Percentiles rank a stretch among this genome's conserved stretches.
These are phyloP conservation scores for Stellera chamaejasme DNA, from an alignment of 345 rosid species.

Conservation along the genomic window DNA sequence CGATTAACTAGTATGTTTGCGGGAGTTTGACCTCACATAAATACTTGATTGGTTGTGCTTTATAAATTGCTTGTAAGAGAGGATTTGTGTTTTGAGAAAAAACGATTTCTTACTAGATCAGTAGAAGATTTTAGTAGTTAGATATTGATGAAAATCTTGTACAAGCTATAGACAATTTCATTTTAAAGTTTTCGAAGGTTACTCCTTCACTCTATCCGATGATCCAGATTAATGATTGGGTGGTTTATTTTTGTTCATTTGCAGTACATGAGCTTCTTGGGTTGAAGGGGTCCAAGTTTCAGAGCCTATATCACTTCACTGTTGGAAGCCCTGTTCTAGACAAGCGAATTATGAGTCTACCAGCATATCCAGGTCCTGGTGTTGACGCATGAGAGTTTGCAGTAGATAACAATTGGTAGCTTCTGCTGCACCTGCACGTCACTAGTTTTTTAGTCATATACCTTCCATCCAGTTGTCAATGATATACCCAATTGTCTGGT, in stretches of 20 bases:
- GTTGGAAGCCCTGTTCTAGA: conserved; percentile 77
- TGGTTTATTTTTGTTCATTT: neutral
- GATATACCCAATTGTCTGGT: too few relatives aligned
- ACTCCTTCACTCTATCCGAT: neutral
- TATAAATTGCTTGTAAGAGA: neutral
- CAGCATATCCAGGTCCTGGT: conserved; percentile 80
- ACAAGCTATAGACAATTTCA: too few relatives aligned
- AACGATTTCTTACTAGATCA: too few relatives aligned
- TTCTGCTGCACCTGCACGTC: too few relatives aligned
- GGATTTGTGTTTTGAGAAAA: neutral
- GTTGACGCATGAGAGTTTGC: conserved; percentile 33
- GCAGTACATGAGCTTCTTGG: conserved; percentile 77
- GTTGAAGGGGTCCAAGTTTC: conserved; percentile 49
- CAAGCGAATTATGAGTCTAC: conserved; percentile 83
- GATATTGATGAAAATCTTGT: too few relatives aligned
- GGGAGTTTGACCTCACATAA: neutral
- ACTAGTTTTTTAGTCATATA: too few relatives aligned
- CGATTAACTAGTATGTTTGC: neutral
- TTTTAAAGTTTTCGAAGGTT: neutral
- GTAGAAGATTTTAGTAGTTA: too few relatives aligned
- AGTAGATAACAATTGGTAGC: too few relatives aligned
- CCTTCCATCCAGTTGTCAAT: too few relatives aligned
- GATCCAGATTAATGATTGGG: neutral
- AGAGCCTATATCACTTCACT: conserved; percentile 82
- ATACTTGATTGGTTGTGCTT: neutral